Evolutionary conservation across 257 asterid genomes (phyloP), one percentile per base, ranked within the genome.

Genomic region (Solanum phureja): DNA sequence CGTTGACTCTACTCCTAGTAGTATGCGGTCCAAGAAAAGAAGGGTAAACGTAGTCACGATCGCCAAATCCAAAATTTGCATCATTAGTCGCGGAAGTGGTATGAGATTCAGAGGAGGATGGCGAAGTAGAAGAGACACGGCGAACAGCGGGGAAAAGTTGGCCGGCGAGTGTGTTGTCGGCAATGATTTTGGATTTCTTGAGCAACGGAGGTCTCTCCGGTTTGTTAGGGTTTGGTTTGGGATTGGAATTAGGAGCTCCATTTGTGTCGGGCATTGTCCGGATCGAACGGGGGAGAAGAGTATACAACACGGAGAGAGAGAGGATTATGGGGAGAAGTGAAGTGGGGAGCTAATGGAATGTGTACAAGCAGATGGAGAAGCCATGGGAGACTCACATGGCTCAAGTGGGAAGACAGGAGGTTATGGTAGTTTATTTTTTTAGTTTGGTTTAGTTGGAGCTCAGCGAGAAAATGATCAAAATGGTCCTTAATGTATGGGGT

Each of bases 11-110:
- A 19, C 93, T 94, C 49, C 98, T 96, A 86, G 98, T 89, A 85
- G 98, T 91, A 91, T 96, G 93, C 8, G 98, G 98, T 11, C 98
- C 96, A 72, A 95, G 96, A 93, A 95, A 95, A 77, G 99, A 93
- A 7, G 99, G 98, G 90, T 92, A 96, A 81, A 93, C 95, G 84
- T 94, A 96, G 91, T 96, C 99, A n/a, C 98, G 98, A 91, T 96
- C 97, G 68, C 94, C 91, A 89, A 94, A 95, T 87, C 90, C 91
- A 77, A 94, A 95, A 87, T 89, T 89, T 83, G 89, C 75, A 38
- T 93, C 93, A 49, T 93, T 68, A 89, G 18, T 62, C 69, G 89
- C 87, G 71, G 90, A 84, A 71, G 90, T 29, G 71, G 87, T 16
- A 9, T 86, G 29, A 33, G 92, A 84, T 35, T 82, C 87, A 34